These are phyloP conservation scores for Globisporangium echinulatum DNA, from an alignment of 352 stramenopile genomes.

Conservation along the genomic window DNA sequence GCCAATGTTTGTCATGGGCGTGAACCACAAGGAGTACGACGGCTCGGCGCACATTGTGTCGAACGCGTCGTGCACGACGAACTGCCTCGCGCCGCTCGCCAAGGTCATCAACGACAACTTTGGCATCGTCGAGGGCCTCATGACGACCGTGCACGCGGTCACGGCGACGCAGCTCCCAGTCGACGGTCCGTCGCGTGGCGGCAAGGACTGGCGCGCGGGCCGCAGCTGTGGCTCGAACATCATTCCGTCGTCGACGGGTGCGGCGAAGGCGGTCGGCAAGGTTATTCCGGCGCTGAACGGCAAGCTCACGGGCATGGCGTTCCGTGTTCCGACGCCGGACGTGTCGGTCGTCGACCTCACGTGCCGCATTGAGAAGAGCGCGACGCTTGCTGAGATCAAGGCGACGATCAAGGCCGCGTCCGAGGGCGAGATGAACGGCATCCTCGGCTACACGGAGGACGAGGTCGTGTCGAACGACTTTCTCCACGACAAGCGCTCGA, in stretches of 20 bases:
- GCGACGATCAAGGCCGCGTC: conserved; percentile 91
- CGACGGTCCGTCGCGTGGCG: conserved; percentile 89
- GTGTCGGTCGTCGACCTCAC: conserved; percentile 90
- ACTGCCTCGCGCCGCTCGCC: conserved; percentile 54
- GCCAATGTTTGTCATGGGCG: conserved; percentile 96
- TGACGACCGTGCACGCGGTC: conserved; percentile 92
- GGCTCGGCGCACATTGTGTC: conserved; percentile 71
- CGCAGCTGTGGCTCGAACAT: conserved; percentile 98
- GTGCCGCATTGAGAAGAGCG: conserved; percentile 73
- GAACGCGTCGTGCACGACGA: conserved; percentile 76
- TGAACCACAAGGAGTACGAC: conserved; percentile 92
- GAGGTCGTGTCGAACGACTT: conserved; percentile 97
- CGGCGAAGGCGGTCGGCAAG: conserved; percentile 98
- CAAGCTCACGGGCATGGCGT: conserved; percentile 90
- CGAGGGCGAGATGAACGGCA: conserved; percentile 93
- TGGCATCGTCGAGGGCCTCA: conserved; percentile 89
- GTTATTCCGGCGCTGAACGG: conserved; percentile 94
- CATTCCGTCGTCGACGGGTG: conserved; percentile 97
- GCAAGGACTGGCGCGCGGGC: conserved; percentile 98
- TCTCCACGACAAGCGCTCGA: conserved; percentile 92
- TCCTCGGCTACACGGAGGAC: conserved; percentile 98
- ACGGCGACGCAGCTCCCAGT: conserved; percentile 97
- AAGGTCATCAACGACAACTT: conserved; percentile 65
- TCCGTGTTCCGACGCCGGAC: conserved; percentile 87
- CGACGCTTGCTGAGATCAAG: conserved; percentile 98